These are phyloP conservation scores for Choiromyces venosus DNA, from an alignment of 495 filamentous ascomycete species.

Conservation along the genomic window DNA sequence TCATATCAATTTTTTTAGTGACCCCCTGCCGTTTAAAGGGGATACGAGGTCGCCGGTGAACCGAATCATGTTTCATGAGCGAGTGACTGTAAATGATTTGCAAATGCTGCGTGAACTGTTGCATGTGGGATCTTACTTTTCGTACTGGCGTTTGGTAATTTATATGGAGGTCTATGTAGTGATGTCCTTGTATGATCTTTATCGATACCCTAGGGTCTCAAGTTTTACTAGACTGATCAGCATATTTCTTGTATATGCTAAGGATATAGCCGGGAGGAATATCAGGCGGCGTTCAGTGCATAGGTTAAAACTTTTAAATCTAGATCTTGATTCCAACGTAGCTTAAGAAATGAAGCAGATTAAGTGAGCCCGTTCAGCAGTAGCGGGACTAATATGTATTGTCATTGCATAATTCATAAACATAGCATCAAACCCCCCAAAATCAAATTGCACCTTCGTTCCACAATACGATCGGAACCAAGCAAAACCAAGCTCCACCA, in stretches of 20 bases:
- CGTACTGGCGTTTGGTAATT: neutral
- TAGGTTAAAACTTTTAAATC: neutral
- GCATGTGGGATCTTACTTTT: neutral
- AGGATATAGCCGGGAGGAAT: neutral
- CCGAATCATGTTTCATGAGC: conserved; percentile 3
- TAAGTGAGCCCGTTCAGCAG: neutral
- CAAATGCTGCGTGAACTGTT: neutral
- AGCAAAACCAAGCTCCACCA: neutral
- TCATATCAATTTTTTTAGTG: neutral
- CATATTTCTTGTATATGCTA: no score
- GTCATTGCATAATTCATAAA: neutral
- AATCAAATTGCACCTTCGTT: neutral
- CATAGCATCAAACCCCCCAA: neutral
- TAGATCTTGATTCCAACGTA: neutral
- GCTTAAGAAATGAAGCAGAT: neutral
- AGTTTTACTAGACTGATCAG: neutral
- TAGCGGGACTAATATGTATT: no score
- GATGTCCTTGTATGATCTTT: neutral
- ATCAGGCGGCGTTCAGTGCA: neutral
- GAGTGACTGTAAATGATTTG: neutral
- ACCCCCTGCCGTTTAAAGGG: neutral
- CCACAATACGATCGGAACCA: neutral
- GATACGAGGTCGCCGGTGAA: neutral
- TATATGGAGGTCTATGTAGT: neutral
- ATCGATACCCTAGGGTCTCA: neutral